phyloP scores from a whole-genome alignment of 345 rosid species.

The sweet orange (Citrus sinensis) region DVS_A1.0 CM039165.1:37428501-37429000 shows the following conservation, averaged over 20 bases:
- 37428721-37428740: constrained; percentile 13
- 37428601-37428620: constrained; percentile 21
- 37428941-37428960: no score
- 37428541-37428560: constrained; percentile 41
- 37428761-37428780: constrained; percentile 13
- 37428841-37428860: no score
- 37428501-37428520: background rate
- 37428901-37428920: no score
- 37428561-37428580: background rate
- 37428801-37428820: no score
- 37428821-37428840: no score
- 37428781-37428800: background rate
- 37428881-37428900: no score
- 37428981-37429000: no score
- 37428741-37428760: background rate
- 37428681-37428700: constrained; percentile 7
- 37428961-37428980: no score
- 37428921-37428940: no score
- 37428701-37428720: constrained; percentile 45
- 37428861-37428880: no score
- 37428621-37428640: constrained; percentile 23
- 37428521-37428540: constrained; percentile 37
- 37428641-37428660: background rate
- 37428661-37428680: background rate
- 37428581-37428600: background rate